phyloP scores from a whole-genome alignment of 1,284 basidiomycete species.

The Rhodotorula mucilaginosa region DNA sequence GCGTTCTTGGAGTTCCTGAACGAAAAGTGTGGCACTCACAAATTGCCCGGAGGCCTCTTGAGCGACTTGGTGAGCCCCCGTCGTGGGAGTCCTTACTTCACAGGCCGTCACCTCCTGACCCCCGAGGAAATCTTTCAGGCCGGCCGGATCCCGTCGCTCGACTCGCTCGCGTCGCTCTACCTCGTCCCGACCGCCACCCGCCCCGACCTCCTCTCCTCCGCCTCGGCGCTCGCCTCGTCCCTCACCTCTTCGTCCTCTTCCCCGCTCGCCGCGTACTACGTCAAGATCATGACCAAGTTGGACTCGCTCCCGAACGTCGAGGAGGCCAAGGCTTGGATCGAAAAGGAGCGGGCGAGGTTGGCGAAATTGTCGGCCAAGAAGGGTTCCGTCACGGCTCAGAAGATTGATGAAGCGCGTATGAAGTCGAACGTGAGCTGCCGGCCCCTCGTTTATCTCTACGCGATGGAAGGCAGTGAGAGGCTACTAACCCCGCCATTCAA shows the following conservation, averaged over 20 bases:
- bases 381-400: constrained; percentile 63
- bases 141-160: constrained; percentile 74
- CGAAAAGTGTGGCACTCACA: constrained; percentile 81
- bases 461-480: too few relatives aligned
- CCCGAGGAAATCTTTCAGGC: too few relatives aligned
- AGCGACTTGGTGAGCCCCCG: constrained; percentile 59
- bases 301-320: constrained; percentile 49
- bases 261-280: constrained; percentile 70
- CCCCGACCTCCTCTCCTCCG: constrained; percentile 61
- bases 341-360: constrained; percentile 78
- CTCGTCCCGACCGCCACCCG: constrained; percentile 61
- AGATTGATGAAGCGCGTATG: constrained; percentile 90
- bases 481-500: too few relatives aligned
- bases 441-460: too few relatives aligned
- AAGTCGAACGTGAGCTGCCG: constrained; percentile 64
- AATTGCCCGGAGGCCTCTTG: constrained; percentile 75
- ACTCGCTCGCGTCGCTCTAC: constrained; percentile 75
- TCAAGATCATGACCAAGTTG: constrained; percentile 88
- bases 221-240: constrained; percentile 49
- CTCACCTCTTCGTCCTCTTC: constrained; percentile 35
- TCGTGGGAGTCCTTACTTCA: too few relatives aligned
- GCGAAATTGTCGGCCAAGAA: constrained; percentile 62
- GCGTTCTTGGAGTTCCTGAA: constrained; percentile 62
- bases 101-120: too few relatives aligned
- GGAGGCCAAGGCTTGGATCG: constrained; percentile 71